These are phyloP conservation scores for Rhizophora apiculata DNA, from an alignment of 345 rosid genomes.

Conservation along the genomic window DNA sequence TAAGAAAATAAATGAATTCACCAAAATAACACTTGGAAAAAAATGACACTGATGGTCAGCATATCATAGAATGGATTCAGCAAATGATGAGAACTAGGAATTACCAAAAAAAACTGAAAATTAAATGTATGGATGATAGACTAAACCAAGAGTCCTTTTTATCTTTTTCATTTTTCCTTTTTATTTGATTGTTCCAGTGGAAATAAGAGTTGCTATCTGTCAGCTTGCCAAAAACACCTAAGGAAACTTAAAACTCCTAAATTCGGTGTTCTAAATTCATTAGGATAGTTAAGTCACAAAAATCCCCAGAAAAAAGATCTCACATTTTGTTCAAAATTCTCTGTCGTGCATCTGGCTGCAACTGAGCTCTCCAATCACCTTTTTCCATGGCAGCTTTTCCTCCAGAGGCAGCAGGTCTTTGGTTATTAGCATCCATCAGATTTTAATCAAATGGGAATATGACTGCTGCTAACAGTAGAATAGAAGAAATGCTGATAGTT, in stretches of 20 bases:
- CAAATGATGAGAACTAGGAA: too few species aligned
- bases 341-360: slow-evolving; percentile 42
- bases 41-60: too few species aligned
- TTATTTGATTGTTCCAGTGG: too few species aligned
- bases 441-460: neutral
- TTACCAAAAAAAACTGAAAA: too few species aligned
- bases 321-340: slow-evolving; percentile 55
- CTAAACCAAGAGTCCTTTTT: too few species aligned
- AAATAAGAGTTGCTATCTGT: too few species aligned
- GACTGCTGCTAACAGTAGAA: neutral
- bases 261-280: neutral
- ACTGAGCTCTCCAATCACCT: slow-evolving; percentile 62
- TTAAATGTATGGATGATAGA: too few species aligned
- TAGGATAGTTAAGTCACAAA: neutral
- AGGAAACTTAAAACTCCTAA: neutral
- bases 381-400: slow-evolving; percentile 40
- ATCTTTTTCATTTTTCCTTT: too few species aligned
- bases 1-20: too few species aligned
- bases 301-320: slow-evolving; percentile 10
- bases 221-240: too few species aligned
- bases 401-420: slow-evolving; percentile 41
- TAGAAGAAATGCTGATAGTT: neutral
- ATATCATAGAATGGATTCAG: too few species aligned
- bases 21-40: too few species aligned
- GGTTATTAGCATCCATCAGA: slow-evolving; percentile 39